phyloP scores from a whole-genome alignment of 768 basidiomycete species.

The Pisolithus orientalis region DNA sequence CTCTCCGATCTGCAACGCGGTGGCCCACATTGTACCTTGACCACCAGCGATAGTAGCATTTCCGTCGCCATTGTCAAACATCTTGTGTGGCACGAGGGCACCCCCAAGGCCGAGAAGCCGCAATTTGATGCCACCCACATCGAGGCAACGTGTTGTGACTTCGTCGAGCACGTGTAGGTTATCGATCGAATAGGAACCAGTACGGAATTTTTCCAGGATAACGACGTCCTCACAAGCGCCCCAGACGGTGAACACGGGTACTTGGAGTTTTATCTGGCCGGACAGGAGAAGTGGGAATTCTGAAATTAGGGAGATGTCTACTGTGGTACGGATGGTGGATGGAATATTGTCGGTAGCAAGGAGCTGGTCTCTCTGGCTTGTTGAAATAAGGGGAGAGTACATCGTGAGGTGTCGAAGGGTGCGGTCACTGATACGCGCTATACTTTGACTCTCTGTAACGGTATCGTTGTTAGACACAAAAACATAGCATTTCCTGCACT shows the following conservation, averaged over 20 bases:
- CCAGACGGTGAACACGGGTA: constrained; percentile 96
- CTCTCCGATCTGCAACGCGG: constrained; percentile 94
- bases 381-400: constrained; percentile 91
- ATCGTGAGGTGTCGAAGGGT: constrained; percentile 93
- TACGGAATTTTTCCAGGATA: constrained; percentile 89
- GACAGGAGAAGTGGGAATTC: constrained; percentile 91
- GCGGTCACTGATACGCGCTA: constrained; percentile 89
- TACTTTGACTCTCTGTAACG: constrained; percentile 60
- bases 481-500: background rate
- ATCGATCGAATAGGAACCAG: constrained; percentile 72
- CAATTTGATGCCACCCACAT: constrained; percentile 89
- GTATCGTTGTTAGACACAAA: constrained; percentile 13
- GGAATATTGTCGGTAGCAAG: constrained; percentile 67
- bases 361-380: constrained; percentile 74
- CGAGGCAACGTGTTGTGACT: constrained; percentile 86
- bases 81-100: constrained; percentile 89
- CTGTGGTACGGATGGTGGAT: constrained; percentile 61
- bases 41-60: constrained; percentile 97
- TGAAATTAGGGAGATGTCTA: constrained; percentile 75
- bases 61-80: constrained; percentile 92
- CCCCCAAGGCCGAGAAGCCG: constrained; percentile 95
- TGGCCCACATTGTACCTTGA: constrained; percentile 98
- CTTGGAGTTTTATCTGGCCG: constrained; percentile 83
- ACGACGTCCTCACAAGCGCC: constrained; percentile 96
- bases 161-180: constrained; percentile 94